Evolutionary conservation across 805 yeast species (phyloP), one percentile per base, ranked within the genome.

Genomic region (Saturnispora bothae): DNA sequence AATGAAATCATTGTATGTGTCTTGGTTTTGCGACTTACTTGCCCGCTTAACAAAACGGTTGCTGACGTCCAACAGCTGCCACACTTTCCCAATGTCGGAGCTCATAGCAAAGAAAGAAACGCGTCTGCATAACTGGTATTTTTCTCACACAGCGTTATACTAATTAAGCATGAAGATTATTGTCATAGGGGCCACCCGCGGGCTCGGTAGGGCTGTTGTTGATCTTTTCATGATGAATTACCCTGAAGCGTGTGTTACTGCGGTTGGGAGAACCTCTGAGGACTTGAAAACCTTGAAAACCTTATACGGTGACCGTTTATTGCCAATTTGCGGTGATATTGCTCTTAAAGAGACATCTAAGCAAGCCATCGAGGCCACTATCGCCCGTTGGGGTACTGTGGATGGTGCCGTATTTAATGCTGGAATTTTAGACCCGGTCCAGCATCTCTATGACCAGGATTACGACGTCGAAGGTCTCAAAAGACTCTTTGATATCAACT

Each of bases 201-300:
- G 96, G 4, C 79, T 89, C 50, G 98, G 98, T 3, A 71, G 67
- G n/a, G 69, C 86, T 1, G 75, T 81, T 47, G 84, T 79, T 3
- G 67, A 70, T 28, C 50, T 63, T 13, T 58, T 73, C 15, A 59
- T 86, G 1, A 33, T 56, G 3, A 38, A 59, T 3, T 49, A 59
- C 3, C 48, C 61, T 0, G 45, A 52, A 1, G 38, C 41, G 1
- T 63, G 64, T 28, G 71, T 83, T 4, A 69, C 83, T 10, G 85
- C 85, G 0, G 72, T 84, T 21, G 88, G 95, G 0, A 71, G 96
- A 48, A 65, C 83, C 4, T 66, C 63, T 32, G 63, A 57, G 0
- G 64, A 68, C 1, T 53, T 83, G 41, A 17, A 38, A 10, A 31
- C 31, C 14, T 38, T 56, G 78, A 4, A 18, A 10, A 5, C 22